These are phyloP conservation scores for Aspergillus caelatus DNA, from an alignment of 2,329 filamentous ascomycete species.

Conservation along the genomic window DNA sequence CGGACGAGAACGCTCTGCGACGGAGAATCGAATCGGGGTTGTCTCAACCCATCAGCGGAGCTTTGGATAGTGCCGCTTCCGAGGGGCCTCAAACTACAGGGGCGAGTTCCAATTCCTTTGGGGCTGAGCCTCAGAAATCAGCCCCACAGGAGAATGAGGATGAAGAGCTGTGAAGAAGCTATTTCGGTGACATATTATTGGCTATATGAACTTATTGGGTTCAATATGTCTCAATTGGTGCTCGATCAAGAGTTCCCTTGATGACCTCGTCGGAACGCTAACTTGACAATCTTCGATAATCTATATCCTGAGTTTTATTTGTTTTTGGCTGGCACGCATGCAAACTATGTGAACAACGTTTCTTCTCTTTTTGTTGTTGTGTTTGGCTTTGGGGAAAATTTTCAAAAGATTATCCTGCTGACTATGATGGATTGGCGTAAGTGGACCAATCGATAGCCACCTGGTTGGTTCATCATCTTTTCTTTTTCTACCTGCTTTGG, in stretches of 20 bases:
- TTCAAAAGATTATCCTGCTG: conserved; percentile 14
- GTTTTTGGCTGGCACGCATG: background rate
- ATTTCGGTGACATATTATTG: background rate
- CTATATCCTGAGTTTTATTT: background rate
- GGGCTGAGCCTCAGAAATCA: conserved; percentile 22
- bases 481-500: conserved; percentile 7
- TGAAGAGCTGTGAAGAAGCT: conserved; percentile 33
- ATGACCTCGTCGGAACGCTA: background rate
- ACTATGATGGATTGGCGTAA: conserved; percentile 26
- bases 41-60: conserved; percentile 42
- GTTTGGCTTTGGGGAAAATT: background rate
- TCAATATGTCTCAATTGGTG: background rate
- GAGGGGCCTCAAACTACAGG: conserved; percentile 18
- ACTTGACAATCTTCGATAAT: background rate
- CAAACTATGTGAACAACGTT: background rate
- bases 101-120: conserved; percentile 19
- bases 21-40: conserved; percentile 44
- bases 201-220: background rate
- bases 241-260: background rate
- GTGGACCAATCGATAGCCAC: conserved; percentile 5
- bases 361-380: conserved; percentile 1
- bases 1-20: conserved; percentile 44
- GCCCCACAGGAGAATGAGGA: conserved; percentile 23
- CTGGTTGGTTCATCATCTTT: conserved; percentile 7
- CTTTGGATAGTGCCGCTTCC: conserved; percentile 28